These are phyloP conservation scores for Calonectria henricotiae DNA, from an alignment of 2,329 filamentous ascomycete species.

Conservation along the genomic window DNA sequence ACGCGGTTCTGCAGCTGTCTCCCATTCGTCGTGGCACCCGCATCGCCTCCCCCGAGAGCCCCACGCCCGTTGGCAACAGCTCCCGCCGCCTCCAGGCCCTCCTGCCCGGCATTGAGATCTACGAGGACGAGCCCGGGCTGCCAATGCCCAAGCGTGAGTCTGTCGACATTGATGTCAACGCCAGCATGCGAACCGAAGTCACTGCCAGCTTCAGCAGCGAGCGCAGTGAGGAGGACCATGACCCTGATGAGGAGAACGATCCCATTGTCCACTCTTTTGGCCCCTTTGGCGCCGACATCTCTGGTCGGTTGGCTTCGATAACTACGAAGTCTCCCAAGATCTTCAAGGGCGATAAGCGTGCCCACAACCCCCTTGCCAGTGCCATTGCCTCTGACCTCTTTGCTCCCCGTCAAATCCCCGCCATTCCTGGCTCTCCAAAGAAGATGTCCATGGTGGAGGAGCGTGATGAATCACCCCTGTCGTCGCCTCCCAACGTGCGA, in stretches of 20 bases:
- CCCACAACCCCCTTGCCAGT: conserved; percentile 43
- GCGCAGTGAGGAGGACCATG: conserved; percentile 75
- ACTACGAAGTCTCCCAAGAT: conserved; percentile 76
- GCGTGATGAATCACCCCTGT: conserved; percentile 50
- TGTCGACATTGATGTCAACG: conserved; percentile 51
- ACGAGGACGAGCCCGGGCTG: conserved; percentile 75
- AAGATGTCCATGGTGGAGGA: conserved; percentile 38
- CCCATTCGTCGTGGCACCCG: conserved; percentile 71
- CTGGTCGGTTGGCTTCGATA: conserved; percentile 87
- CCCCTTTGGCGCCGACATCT: conserved; percentile 88
- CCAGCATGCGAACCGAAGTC: conserved; percentile 69
- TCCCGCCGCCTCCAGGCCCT: conserved; percentile 66
- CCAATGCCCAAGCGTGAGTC: conserved; percentile 54
- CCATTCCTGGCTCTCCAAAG: conserved; percentile 48
- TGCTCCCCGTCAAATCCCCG: conserved; percentile 47
- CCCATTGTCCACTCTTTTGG: conserved; percentile 94
- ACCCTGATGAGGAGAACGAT: conserved; percentile 95
- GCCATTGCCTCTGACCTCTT: conserved; percentile 49
- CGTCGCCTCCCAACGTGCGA: conserved; percentile 48
- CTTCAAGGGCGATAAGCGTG: conserved; percentile 49
- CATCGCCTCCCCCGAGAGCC: conserved; percentile 84
- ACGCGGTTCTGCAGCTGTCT: conserved; percentile 71
- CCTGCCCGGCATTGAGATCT: conserved; percentile 80
- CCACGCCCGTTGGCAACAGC: conserved; percentile 66
- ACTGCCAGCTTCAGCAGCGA: conserved; percentile 73